A percentile compares a stretch with the other conserved stretches of the same genome.
Evolutionary conservation across 768 basidiomycete genomes (phyloP).

Genomic region (Botryobasidium botryosum): DNA sequence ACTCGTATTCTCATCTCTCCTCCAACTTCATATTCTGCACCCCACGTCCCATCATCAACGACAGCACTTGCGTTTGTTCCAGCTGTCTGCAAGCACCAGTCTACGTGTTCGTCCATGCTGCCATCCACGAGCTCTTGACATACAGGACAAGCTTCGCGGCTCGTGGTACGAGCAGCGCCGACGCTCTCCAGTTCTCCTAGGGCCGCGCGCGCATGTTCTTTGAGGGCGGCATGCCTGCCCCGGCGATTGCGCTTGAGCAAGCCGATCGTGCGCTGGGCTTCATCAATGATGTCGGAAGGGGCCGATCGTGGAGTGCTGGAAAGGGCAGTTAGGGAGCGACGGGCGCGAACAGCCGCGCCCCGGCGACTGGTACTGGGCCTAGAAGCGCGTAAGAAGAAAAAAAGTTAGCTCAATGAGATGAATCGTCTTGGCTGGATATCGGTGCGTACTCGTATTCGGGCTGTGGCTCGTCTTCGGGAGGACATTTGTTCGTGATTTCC

Average conservation of each 20-base stretch:
- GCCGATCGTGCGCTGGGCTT: slow-evolving; percentile 38
- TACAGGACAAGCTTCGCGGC: slow-evolving; percentile 42
- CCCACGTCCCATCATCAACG: slow-evolving; percentile 28
- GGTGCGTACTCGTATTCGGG: slow-evolving; percentile 5
- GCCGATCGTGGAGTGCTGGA: slow-evolving; percentile 15
- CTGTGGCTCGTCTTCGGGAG: too few species aligned
- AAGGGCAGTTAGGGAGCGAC: slow-evolving; percentile 16
- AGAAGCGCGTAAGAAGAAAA: slow-evolving; percentile 26
- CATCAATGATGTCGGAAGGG: slow-evolving; percentile 13
- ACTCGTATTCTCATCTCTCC: slow-evolving; percentile 30
- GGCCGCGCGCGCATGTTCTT: slow-evolving; percentile 47
- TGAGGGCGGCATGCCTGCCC: slow-evolving; percentile 46
- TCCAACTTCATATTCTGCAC: slow-evolving; percentile 26
- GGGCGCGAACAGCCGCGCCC: slow-evolving; percentile 30
- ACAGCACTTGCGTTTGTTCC: slow-evolving; percentile 14
- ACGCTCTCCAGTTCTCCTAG: slow-evolving; percentile 29
- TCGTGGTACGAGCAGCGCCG: slow-evolving; percentile 14
- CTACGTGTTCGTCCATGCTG: slow-evolving; percentile 65
- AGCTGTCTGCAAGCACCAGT: slow-evolving; percentile 54
- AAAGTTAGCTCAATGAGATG: slow-evolving; percentile 32
- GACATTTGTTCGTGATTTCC: slow-evolving; percentile 25
- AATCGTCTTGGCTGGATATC: slow-evolving; percentile 3
- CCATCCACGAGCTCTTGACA: slow-evolving; percentile 49
- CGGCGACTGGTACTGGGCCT: slow-evolving; percentile 17
- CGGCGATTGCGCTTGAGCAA: slow-evolving; percentile 53